Percentiles rank a stretch among this genome's conserved stretches.
These are phyloP conservation scores for Cyclostephanos invisitatus DNA, from an alignment of 108 stramenopile species.

Conservation along the genomic window DNA sequence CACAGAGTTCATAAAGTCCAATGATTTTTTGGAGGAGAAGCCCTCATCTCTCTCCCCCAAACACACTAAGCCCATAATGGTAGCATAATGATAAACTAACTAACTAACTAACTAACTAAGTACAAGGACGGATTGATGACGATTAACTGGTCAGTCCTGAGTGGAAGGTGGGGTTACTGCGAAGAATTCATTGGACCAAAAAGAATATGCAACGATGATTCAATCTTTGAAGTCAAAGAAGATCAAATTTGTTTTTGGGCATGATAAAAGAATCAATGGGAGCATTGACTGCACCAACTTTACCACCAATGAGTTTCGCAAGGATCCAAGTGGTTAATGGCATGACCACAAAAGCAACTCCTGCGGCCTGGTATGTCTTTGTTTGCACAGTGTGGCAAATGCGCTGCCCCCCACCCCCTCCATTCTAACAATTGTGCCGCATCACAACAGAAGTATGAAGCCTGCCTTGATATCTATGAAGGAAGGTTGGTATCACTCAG, in stretches of 20 bases:
- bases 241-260: neutral
- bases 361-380: neutral
- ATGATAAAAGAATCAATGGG: neutral
- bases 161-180: neutral
- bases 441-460: neutral
- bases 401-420: no score
- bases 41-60: no score
- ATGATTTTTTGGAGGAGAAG: no score
- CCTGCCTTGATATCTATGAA: neutral
- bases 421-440: neutral
- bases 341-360: conserved; percentile 5
- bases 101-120: no score
- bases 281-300: conserved; percentile 6
- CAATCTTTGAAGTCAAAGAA: neutral
- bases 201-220: neutral
- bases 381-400: neutral
- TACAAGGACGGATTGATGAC: conserved; percentile 9
- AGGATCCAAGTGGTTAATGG: neutral
- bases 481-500: neutral
- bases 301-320: neutral
- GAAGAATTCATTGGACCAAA: conserved; percentile 1
- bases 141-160: conserved; percentile 1
- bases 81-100: no score
- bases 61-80: no score
- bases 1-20: no score